These are phyloP conservation scores for Aureobasidium sp. DNA, from an alignment of 2,329 filamentous ascomycete genomes.

Conservation along the genomic window DNA sequence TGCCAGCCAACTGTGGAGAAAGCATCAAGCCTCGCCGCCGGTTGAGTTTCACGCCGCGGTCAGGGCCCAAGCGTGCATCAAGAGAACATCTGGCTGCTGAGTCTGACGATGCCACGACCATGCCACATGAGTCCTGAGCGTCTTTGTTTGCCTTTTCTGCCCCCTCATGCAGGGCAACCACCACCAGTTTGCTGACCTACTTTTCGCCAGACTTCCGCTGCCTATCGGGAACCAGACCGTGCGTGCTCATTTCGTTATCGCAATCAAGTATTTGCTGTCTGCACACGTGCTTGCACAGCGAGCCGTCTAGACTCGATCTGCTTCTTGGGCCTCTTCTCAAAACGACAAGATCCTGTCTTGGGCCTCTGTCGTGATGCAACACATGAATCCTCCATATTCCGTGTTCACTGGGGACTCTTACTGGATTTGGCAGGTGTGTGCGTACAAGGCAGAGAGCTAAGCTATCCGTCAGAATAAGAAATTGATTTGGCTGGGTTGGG, in stretches of 20 bases:
- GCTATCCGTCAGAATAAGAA: neutral
- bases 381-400: neutral
- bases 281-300: conserved; percentile 2
- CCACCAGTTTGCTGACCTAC: neutral
- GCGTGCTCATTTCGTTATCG: neutral
- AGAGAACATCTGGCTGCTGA: neutral
- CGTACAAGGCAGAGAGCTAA: neutral
- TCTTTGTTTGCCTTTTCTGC: neutral
- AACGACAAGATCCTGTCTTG: neutral
- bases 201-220: neutral
- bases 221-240: neutral
- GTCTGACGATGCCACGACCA: neutral
- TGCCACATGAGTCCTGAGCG: neutral
- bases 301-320: neutral
- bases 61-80: neutral
- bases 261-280: neutral
- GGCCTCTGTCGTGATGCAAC: neutral
- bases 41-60: neutral
- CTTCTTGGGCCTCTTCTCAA: neutral
- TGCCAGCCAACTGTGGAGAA: conserved; percentile 2
- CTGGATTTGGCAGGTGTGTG: neutral
- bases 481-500: neutral
- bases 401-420: neutral
- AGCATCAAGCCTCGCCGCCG: conserved; percentile 8
- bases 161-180: neutral